Base-by-base conservation (phyloP, 768 basidiomycete genomes). In the Lactifluus volemus region DNA sequence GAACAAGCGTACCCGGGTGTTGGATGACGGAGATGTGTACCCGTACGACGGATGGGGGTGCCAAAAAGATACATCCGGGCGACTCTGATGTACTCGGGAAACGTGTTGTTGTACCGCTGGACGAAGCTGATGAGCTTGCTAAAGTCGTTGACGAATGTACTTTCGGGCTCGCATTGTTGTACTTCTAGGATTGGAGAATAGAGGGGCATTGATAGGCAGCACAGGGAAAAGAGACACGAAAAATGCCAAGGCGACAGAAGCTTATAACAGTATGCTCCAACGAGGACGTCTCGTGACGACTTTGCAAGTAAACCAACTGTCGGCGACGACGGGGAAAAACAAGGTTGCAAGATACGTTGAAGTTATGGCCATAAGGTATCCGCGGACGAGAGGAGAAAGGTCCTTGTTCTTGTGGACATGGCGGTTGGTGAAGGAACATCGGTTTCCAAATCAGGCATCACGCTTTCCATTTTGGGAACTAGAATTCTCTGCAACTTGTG, bases 11-110 rank as follows among this genome's bases (percentile, higher is more conserved):
- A 64, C 63, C 61, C 53, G 38, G 63, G 63, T 30, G 63, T 57
- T 7, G 41, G 44, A 7, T 19, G 39, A 4, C 25, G 55, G 19
- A 45, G 47, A n/a, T 21, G 15, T 17, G 39, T 14, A 5, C 44
- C 63, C n/a, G 10, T 51, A 44, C 63, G 61, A 12, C 63, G 60
- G 32, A 64, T 57, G 45, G 63, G 63, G 0, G 63, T 63, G 34
- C 63, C 63, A 6, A 64, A 64, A 11, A 63, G 21, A 36, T 63
- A 64, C 60, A 64, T 54, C 42, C 63, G 51, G 2, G 55, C 42
- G 21, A 61, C 51, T n/a, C 55, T 21, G 29, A 64, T n/a, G 54
- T 61, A 61, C 36, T 61, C 63, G 17, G 54, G 19, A 21, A 52
- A n/a, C 29, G 61, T 32, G 30, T 58, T 58, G 57, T 58, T 19